Conservation (phyloP, 2,329 filamentous ascomycete genomes). For the Colletotrichum sp. region DNA sequence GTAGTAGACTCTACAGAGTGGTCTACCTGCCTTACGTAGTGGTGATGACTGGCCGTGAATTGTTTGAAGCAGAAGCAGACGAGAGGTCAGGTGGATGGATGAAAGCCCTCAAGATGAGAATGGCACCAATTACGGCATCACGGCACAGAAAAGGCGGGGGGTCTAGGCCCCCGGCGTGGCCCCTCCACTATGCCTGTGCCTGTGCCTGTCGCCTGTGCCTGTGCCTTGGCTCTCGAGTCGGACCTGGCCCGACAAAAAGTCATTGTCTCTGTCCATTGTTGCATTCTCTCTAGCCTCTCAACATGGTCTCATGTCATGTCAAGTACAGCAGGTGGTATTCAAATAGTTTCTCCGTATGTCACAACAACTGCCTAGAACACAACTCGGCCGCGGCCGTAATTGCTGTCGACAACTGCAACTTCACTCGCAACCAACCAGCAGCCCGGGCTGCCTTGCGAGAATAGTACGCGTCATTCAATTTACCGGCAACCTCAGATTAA, state of each 20-base stretch:
- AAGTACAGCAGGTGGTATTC: neutral
- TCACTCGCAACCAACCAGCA: neutral
- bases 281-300: neutral
- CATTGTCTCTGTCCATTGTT: neutral
- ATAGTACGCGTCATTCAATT: constrained; percentile 4
- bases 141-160: constrained; percentile 15
- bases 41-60: neutral
- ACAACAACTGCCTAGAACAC: neutral
- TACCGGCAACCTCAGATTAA: neutral
- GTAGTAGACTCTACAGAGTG: neutral
- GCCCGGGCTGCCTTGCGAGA: neutral
- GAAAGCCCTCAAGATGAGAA: neutral
- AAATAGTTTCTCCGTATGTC: neutral
- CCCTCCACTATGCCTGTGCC: neutral
- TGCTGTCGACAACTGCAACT: neutral
- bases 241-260: neutral
- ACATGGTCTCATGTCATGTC: neutral
- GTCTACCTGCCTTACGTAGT: neutral
- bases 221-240: neutral
- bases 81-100: constrained; percentile 2
- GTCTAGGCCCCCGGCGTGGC: neutral
- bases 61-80: neutral
- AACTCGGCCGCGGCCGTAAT: neutral
- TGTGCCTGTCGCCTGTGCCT: neutral
- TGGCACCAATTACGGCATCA: constrained; percentile 17